A percentile compares a stretch with the other conserved stretches of the same genome.
Evolutionary conservation across 2,329 filamentous ascomycete genomes (phyloP).

Genomic region (Atkinsonella hypoxylon): DNA sequence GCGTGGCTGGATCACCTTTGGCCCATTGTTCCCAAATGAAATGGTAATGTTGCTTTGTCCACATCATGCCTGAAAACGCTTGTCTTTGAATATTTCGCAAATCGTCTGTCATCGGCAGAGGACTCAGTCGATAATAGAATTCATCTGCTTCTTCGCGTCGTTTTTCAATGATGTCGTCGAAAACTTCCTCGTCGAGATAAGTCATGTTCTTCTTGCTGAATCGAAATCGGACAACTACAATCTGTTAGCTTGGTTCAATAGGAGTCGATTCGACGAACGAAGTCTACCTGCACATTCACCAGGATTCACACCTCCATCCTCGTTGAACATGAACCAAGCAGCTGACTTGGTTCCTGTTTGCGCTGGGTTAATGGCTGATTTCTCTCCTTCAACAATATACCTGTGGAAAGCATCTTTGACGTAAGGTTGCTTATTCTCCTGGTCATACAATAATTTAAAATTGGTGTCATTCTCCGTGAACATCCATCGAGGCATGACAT

Average conservation of each 20-base stretch:
- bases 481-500: constrained; percentile 73
- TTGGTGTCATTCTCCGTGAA: constrained; percentile 98
- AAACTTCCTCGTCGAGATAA: constrained; percentile 83
- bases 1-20: constrained; percentile 80
- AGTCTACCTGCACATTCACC: constrained; percentile 76
- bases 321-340: constrained; percentile 87
- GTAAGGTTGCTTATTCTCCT: constrained; percentile 68
- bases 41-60: constrained; percentile 94
- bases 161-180: constrained; percentile 82
- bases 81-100: constrained; percentile 90
- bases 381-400: constrained; percentile 71
- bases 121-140: constrained; percentile 89
- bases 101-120: constrained; percentile 86
- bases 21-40: constrained; percentile 98
- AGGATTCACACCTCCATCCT: constrained; percentile 74
- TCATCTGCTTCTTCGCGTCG: constrained; percentile 86
- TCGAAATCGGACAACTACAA: constrained; percentile 73
- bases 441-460: constrained; percentile 61
- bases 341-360: constrained; percentile 76
- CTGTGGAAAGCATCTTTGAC: constrained; percentile 95
- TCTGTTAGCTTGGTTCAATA: neutral
- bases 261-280: neutral
- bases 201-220: constrained; percentile 63
- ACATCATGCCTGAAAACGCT: constrained; percentile 93
- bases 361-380: constrained; percentile 69